phyloP scores from a whole-genome alignment of 306 rosid genomes.

The Rosa persica region DNA sequence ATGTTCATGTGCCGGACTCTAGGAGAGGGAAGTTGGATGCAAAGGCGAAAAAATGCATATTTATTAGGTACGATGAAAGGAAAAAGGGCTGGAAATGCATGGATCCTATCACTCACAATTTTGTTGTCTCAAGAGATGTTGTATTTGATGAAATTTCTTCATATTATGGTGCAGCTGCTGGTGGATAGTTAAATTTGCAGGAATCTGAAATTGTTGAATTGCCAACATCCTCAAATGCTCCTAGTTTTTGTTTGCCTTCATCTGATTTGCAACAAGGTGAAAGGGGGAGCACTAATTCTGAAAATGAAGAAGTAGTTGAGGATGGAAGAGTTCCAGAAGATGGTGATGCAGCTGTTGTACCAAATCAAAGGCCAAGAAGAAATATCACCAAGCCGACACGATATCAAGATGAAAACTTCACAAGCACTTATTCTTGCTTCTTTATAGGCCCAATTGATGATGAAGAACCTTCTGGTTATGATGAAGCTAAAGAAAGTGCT shows the following conservation, averaged over 20 bases:
- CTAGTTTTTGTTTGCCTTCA: neutral
- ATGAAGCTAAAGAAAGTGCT: neutral
- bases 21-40: neutral
- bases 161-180: neutral
- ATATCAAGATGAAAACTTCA: neutral
- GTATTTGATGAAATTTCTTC: slow-evolving; percentile 13
- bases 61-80: slow-evolving; percentile 9
- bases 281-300: neutral
- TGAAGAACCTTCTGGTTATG: neutral
- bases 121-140: neutral
- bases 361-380: neutral
- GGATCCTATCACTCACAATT: neutral
- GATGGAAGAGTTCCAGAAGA: neutral
- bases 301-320: no score
- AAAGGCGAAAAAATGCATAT: neutral
- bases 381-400: neutral
- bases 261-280: neutral
- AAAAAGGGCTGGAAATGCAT: slow-evolving; percentile 19
- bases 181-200: no score
- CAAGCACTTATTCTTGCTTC: neutral
- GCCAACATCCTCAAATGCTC: neutral
- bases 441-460: neutral
- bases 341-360: neutral
- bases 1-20: slow-evolving; percentile 25
- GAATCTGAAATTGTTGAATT: neutral